Conservation (phyloP, 768 basidiomycete genomes). For the Nevesoporus exiguus region DNA sequence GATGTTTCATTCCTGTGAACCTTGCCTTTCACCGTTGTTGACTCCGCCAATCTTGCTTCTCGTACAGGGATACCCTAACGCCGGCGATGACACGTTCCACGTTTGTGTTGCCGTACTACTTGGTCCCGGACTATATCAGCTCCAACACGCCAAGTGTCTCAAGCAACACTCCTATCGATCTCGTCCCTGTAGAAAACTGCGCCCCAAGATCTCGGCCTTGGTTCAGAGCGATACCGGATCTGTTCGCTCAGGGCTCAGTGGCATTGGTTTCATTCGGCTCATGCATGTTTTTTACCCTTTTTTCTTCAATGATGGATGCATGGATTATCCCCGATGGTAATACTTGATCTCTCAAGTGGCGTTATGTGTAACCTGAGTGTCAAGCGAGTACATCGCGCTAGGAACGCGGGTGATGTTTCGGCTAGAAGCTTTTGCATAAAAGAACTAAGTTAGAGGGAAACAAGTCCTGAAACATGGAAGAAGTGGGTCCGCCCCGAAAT, state of each 20-base stretch:
- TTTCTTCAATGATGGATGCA: neutral
- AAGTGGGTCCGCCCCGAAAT: no score
- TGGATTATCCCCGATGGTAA: neutral
- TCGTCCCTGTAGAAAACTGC: no score
- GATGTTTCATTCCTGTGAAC: no score
- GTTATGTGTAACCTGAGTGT: neutral
- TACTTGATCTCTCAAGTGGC: neutral
- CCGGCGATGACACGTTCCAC: constrained; percentile 73
- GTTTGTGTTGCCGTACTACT: no score
- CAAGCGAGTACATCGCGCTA: neutral
- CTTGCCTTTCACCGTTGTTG: no score
- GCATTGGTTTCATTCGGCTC: constrained; percentile 6
- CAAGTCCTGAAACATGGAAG: neutral
- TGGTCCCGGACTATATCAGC: no score
- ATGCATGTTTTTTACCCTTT: neutral
- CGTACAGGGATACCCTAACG: constrained; percentile 59
- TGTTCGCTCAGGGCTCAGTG: constrained; percentile 37
- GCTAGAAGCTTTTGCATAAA: constrained; percentile 4
- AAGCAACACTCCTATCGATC: no score
- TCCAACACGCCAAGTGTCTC: no score
- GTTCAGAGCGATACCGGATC: constrained; percentile 44
- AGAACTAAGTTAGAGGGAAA: constrained; percentile 17
- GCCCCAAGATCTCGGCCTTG: constrained; percentile 51
- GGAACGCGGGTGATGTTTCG: neutral
- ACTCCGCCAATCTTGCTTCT: no score